A percentile compares a stretch with the other conserved stretches of the same genome.
Evolutionary conservation across 768 basidiomycete genomes (phyloP).

Genomic region (Collybiopsis luxurians): DNA sequence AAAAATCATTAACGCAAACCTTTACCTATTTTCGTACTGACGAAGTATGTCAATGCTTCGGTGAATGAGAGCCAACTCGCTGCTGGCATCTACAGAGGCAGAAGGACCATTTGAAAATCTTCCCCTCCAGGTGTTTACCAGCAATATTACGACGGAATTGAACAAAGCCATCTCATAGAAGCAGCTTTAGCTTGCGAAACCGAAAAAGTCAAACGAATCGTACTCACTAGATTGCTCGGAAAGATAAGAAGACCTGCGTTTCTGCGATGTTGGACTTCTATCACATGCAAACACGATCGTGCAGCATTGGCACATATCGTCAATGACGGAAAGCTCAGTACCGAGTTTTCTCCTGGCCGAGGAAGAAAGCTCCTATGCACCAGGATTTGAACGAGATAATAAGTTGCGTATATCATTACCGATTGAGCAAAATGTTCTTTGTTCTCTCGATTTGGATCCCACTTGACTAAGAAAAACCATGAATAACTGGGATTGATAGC

Average conservation of each 20-base stretch:
- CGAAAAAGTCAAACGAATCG: not conserved
- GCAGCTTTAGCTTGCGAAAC: not conserved
- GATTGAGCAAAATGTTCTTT: slow-evolving; percentile 43
- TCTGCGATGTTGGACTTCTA: not conserved
- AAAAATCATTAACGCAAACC: no score
- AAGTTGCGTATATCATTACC: slow-evolving; percentile 41
- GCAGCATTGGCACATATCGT: slow-evolving; percentile 4
- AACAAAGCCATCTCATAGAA: not conserved
- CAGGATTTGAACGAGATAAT: slow-evolving; percentile 27
- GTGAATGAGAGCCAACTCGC: not conserved
- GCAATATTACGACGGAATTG: not conserved
- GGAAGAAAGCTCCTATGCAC: slow-evolving; percentile 11
- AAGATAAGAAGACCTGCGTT: not conserved
- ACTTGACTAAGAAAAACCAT: slow-evolving; percentile 22
- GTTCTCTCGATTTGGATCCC: slow-evolving; percentile 41
- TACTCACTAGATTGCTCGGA: not conserved
- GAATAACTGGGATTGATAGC: slow-evolving; percentile 18
- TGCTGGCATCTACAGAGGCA: not conserved
- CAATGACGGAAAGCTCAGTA: not conserved
- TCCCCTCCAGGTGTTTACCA: not conserved
- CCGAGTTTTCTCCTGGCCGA: not conserved
- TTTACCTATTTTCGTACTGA: slow-evolving; percentile 1
- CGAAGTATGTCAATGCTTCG: not conserved
- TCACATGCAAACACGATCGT: not conserved
- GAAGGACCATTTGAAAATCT: not conserved